phyloP scores from a whole-genome alignment of 176 grass and related monocot species.

The Musa beccarii region DNA sequence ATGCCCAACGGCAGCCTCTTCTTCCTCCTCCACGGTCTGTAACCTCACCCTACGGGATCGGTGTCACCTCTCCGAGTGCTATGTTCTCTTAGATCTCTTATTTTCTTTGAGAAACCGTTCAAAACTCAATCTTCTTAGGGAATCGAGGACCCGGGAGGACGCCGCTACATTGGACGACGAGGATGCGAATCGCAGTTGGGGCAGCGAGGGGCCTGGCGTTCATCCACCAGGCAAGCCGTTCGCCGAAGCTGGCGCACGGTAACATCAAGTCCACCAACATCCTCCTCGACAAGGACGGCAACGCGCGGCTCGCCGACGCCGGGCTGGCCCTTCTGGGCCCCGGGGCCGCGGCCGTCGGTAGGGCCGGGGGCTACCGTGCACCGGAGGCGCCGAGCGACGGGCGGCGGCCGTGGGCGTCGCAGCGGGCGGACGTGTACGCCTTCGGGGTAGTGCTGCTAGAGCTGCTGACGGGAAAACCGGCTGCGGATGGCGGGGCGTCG shows the following conservation, averaged over 20 bases:
- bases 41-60: neutral
- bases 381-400: conserved; percentile 51
- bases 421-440: conserved; percentile 86
- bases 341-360: conserved; percentile 15
- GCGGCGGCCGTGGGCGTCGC: conserved; percentile 65
- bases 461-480: conserved; percentile 61
- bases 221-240: conserved; percentile 77
- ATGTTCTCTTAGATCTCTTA: neutral
- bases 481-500: conserved; percentile 30
- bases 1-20: conserved; percentile 94
- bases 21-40: conserved; percentile 63
- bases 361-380: conserved; percentile 54
- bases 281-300: conserved; percentile 51
- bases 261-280: conserved; percentile 92
- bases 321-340: conserved; percentile 64
- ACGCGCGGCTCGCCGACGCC: conserved; percentile 60
- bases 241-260: conserved; percentile 64
- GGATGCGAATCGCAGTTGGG: conserved; percentile 51
- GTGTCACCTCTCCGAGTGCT: neutral
- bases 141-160: conserved; percentile 74
- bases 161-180: conserved; percentile 70
- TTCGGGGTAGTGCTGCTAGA: conserved; percentile 88
- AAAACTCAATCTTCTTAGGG: conserved; percentile 28
- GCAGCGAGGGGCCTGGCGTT: conserved; percentile 60
- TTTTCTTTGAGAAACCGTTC: neutral